Conservation (phyloP, 371 early-diverging fungal species). For the Syncephalastrum racemosum region DNA sequence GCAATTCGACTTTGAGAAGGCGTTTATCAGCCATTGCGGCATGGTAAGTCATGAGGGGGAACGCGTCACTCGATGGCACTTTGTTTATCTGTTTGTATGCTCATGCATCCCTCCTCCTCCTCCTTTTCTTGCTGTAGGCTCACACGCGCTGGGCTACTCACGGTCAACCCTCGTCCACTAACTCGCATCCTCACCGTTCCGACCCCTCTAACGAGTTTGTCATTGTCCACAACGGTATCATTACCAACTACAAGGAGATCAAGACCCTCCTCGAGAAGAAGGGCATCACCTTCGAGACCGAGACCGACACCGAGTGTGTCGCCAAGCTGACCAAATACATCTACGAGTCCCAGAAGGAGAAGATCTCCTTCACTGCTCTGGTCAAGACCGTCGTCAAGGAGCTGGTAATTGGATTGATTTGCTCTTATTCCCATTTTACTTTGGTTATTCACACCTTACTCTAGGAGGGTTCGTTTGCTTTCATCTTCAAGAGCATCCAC, state of each 20-base stretch:
- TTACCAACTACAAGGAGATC: constrained; percentile 98
- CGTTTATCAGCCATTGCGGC: constrained; percentile 78
- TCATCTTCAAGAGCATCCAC: constrained; percentile 90
- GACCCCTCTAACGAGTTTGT: constrained; percentile 88
- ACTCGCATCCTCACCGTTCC: constrained; percentile 97
- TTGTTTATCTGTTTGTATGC: neutral
- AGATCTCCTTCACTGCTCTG: constrained; percentile 76
- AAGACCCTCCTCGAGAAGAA: constrained; percentile 90
- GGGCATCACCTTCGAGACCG: constrained; percentile 91
- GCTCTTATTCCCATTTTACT: constrained; percentile 13
- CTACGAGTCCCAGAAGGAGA: constrained; percentile 84
- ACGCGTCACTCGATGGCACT: neutral
- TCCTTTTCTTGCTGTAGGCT: constrained; percentile 47
- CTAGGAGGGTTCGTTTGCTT: constrained; percentile 95
- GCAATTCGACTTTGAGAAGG: constrained; percentile 66
- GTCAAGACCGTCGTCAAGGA: constrained; percentile 94
- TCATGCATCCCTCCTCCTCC: neutral
- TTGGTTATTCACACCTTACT: neutral
- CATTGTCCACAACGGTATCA: constrained; percentile 98
- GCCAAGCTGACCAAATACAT: constrained; percentile 96
- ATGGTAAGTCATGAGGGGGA: constrained; percentile 50
- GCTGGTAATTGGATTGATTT: constrained; percentile 51
- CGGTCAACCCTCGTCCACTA: constrained; percentile 90
- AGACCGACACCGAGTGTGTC: constrained; percentile 98
- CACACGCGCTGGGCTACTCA: constrained; percentile 99